Base-by-base conservation (phyloP, 108 stramenopile species). In the Pseudonitzschia delicatissima region DNA sequence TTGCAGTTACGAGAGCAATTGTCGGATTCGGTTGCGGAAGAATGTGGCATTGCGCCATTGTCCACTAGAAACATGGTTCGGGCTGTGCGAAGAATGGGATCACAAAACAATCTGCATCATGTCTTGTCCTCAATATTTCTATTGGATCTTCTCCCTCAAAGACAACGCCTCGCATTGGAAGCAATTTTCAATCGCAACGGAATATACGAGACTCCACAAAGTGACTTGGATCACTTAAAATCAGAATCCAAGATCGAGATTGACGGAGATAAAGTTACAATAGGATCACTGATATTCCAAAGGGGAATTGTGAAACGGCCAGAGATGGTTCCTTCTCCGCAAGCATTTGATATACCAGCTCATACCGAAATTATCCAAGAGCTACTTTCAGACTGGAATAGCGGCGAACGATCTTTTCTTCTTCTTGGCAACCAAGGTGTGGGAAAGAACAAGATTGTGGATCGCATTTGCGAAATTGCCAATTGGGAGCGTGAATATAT, bases 351-450 rank as follows among this genome's bases (percentile, higher is more conserved):
- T 64, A 85, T 73, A 65, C 69, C 82, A 27, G 39, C 52, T 50
- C 86, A 87, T 62, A 37, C 57, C 4, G 8, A 23, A 1, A 61
- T 66, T 15, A 67, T 87, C 17, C 44, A 62, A 0, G 66, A 76
- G 42, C 37, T 84, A 21, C 47, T 81, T 1, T 28, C 23, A 45
- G 78, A 66, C 29, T 29, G 71, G 53, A 73, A 49, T 11, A 70
- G 64, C 44, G 94, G 93, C 32, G 91, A 91, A 66, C 64, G 74
- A 57, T 68, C 80, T 28, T 47, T 95, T 5, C 65, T 95, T 29
- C 69, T 95, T 15, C 67, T 91, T 8, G 96, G 96, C 0, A 86
- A 90, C 69, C 96, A 97, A 74, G 96, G 96, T 18, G 90, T 91
- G 6, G 96, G 96, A 35, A 97, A 97, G 64, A 97, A 97, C 74